phyloP scores from a whole-genome alignment of 768 basidiomycete genomes.

The Hysterangium stoloniferum region DNA sequence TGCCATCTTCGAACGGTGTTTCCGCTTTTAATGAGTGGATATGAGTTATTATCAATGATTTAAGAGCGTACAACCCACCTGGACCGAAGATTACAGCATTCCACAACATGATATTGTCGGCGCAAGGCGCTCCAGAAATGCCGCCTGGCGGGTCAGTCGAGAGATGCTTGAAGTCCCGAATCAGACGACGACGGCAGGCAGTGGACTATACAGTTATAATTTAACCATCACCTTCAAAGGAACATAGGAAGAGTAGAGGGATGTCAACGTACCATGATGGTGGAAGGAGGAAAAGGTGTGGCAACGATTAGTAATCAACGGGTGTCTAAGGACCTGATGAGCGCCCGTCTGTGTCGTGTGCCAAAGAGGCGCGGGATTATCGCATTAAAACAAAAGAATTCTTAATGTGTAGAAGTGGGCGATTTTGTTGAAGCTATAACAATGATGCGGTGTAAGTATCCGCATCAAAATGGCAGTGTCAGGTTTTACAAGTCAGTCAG shows the following conservation, averaged over 20 bases:
- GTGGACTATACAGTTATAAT: conserved; percentile 60
- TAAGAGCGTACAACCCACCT: conserved; percentile 41
- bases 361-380: no score
- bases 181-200: conserved; percentile 88
- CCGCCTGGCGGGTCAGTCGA: conserved; percentile 93
- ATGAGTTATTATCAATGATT: not conserved
- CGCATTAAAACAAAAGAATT: no score
- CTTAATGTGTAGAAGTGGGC: no score
- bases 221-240: not conserved
- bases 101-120: conserved; percentile 99
- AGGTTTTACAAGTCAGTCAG: no score
- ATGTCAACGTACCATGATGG: not conserved
- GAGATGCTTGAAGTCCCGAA: conserved; percentile 95
- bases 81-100: conserved; percentile 99
- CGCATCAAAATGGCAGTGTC: no score
- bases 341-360: no score
- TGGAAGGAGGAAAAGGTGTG: not conserved
- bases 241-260: not conserved
- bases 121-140: conserved; percentile 93
- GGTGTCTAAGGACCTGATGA: no score
- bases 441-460: no score
- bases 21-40: conserved; percentile 53
- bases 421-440: no score
- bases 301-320: no score
- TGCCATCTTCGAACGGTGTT: conserved; percentile 98